Base-by-base conservation (phyloP, 1,284 basidiomycete genomes). In the Trichosporon sp. region DNA sequence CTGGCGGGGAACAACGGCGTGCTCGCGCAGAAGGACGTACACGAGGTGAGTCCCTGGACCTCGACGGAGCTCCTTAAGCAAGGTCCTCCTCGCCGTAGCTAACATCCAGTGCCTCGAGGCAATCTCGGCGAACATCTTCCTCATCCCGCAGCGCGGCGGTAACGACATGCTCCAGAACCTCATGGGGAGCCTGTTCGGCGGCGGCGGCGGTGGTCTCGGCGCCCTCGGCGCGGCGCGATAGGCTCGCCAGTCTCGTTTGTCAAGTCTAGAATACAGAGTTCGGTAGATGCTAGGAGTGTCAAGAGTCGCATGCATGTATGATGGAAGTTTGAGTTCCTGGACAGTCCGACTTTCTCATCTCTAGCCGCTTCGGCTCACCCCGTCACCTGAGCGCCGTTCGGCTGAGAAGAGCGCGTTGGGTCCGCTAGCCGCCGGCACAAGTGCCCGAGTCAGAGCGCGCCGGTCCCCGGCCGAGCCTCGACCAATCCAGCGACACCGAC, bases 81-180 rank as follows among this genome's bases (percentile, higher is more conserved):
- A 26, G 26, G 26, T 26, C 26, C 26, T 26, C 26, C 26, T 26
- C 26, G 26, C 26, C 26, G 26, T 26, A 32, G 61, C 56, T 67
- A 26, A 61, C 72, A 81, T 67, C 35, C 81, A 87, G 79, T 86
- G 91, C 67, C 86, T 94, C 61, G 88, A 88, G 11, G 88, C 88
- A 21, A 85, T 96, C 69, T 84, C 84, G 8, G 78, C 80, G 14
- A 79, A 84, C 32, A 94, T 92, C 82, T 95, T 95, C 84, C 90
- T 90, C 10, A 89, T 95, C 68, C 90, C 91, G 7, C 90, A 89
- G 40, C 90, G 92, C 31, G 85, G 85, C 21, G 89, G 90, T 73
- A 89, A 86, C n/a, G 93, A 93, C 79, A 90, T 93, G 12, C 84
- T 95, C 48, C 91, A 90, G 66, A 92, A 92, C 66, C 90, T 96